These are phyloP conservation scores for Diaporthe vexans DNA, from an alignment of 2,329 filamentous ascomycete genomes.

Conservation along the genomic window DNA sequence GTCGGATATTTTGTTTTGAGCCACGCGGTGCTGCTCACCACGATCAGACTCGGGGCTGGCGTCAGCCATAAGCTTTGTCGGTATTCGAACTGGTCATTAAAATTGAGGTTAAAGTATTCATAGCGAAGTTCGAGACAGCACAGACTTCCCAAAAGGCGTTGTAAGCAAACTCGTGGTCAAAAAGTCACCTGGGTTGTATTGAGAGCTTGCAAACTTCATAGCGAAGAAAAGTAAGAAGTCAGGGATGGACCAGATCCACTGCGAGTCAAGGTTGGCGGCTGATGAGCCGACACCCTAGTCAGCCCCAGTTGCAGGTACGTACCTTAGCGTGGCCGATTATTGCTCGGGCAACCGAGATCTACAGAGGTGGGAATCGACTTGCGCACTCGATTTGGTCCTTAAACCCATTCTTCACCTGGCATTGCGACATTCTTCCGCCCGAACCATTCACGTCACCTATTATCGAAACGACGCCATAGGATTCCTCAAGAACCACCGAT, in stretches of 20 bases:
- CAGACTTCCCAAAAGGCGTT: neutral
- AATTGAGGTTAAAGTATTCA: slow-evolving; percentile 30
- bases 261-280: slow-evolving; percentile 27
- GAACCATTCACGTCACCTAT: neutral
- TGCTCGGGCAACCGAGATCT: slow-evolving; percentile 41
- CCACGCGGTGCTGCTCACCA: slow-evolving; percentile 17
- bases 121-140: slow-evolving; percentile 32
- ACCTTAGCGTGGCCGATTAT: slow-evolving; percentile 31
- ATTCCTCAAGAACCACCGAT: slow-evolving; percentile 2
- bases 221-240: slow-evolving; percentile 20
- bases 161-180: neutral
- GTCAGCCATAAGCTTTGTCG: slow-evolving; percentile 47
- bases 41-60: slow-evolving; percentile 14
- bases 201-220: slow-evolving; percentile 27
- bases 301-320: slow-evolving; percentile 11
- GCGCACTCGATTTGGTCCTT: neutral
- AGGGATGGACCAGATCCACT: slow-evolving; percentile 26
- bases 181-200: neutral
- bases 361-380: slow-evolving; percentile 7
- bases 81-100: slow-evolving; percentile 30
- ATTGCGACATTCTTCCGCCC: slow-evolving; percentile 3
- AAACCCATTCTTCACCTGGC: neutral
- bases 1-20: slow-evolving; percentile 31
- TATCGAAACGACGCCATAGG: neutral
- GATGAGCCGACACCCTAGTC: neutral